phyloP scores from a whole-genome alignment of 202 grass and related monocot species.

The Hordeum pubiflorum region DNA sequence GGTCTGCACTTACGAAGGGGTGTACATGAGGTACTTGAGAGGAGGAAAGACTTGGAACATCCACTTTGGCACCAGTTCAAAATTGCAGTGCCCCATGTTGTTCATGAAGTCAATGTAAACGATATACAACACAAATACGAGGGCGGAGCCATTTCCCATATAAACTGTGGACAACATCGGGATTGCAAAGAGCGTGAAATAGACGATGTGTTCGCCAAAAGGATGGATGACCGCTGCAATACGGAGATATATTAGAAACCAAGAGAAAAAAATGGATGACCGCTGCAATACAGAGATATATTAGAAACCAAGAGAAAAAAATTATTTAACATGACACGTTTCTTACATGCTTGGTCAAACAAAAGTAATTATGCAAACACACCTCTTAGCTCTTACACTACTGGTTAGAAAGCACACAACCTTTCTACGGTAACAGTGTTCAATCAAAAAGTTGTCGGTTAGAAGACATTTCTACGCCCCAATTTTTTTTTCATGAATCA shows the following conservation, averaged over 20 bases:
- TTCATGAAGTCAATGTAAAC: constrained; percentile 93
- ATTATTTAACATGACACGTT: not conserved
- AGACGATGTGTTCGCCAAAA: constrained; percentile 76
- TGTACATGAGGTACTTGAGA: constrained; percentile 98
- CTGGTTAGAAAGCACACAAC: not conserved
- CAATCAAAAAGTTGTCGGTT: not conserved
- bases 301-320: constrained; percentile 5
- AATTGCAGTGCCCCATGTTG: constrained; percentile 96
- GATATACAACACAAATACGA: constrained; percentile 38
- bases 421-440: not conserved
- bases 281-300: constrained; percentile 24
- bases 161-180: constrained; percentile 40
- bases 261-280: constrained; percentile 49
- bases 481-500: too few relatives aligned
- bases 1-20: constrained; percentile 76
- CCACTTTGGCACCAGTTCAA: constrained; percentile 82
- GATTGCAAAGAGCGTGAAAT: constrained; percentile 66
- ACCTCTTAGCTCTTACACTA: not conserved
- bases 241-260: not conserved
- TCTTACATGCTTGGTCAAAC: not conserved
- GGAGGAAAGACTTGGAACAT: constrained; percentile 66
- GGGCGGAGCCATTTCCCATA: constrained; percentile 45
- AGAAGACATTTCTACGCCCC: not conserved
- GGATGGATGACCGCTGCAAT: constrained; percentile 78
- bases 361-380: not conserved